Conservation (phyloP, 2,329 filamentous ascomycete species). For the Aspergillus intermedius region DNA sequence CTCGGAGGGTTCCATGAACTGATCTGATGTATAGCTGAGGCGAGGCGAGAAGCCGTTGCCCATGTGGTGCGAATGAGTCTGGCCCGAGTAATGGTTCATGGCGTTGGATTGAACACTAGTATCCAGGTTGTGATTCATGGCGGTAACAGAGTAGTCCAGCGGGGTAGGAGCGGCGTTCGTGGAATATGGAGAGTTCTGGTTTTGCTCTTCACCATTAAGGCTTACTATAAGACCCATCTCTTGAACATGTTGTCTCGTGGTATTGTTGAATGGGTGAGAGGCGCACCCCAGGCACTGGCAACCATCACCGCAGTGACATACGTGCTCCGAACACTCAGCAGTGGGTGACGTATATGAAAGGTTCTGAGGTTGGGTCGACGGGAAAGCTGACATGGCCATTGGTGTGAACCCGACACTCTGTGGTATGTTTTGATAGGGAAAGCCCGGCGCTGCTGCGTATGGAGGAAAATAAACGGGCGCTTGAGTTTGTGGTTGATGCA, state of each 20-base stretch:
- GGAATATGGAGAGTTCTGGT: slow-evolving; percentile 12
- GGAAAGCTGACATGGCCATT: slow-evolving; percentile 9
- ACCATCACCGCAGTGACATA: slow-evolving; percentile 39
- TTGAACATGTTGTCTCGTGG: slow-evolving; percentile 40
- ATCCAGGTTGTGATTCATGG: slow-evolving; percentile 9
- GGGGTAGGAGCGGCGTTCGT: slow-evolving; percentile 9
- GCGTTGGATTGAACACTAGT: slow-evolving; percentile 9
- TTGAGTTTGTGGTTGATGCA: slow-evolving; percentile 7
- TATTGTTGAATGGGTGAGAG: slow-evolving; percentile 42
- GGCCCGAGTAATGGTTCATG: slow-evolving; percentile 17
- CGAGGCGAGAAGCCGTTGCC: slow-evolving; percentile 21
- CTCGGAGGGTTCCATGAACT: slow-evolving; percentile 36
- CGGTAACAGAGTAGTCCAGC: slow-evolving; percentile 15
- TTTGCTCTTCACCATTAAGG: slow-evolving; percentile 23
- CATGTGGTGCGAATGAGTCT: slow-evolving; percentile 10
- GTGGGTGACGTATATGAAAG: slow-evolving; percentile 7
- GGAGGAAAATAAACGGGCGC: slow-evolving; percentile 11
- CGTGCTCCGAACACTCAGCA: slow-evolving; percentile 18
- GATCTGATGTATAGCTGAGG: slow-evolving; percentile 15
- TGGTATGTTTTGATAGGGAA: slow-evolving; percentile 8
- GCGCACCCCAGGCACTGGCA: slow-evolving; percentile 44
- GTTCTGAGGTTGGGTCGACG: slow-evolving; percentile 5
- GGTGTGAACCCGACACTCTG: slow-evolving; percentile 14
- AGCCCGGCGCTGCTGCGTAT: slow-evolving; percentile 7
- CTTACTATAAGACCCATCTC: slow-evolving; percentile 41